Evolutionary conservation across 768 basidiomycete genomes (phyloP), one percentile per base, ranked within the genome.

Genomic region (Boletus pseudopeckii): DNA sequence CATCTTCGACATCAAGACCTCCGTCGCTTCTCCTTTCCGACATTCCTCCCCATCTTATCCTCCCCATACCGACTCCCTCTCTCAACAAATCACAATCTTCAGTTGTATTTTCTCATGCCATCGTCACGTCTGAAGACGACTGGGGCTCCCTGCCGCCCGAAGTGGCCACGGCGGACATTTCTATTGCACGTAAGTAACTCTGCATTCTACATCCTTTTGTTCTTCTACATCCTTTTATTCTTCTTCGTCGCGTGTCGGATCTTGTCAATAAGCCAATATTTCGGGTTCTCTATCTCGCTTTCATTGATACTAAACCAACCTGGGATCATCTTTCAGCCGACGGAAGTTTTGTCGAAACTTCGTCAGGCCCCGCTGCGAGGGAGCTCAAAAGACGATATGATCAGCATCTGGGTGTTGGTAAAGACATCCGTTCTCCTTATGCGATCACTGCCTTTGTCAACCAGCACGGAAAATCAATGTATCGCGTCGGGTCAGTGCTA

Each of bases 401-500:
- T 67, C 80, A 83, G 46, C 72, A 78, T 40, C 68, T 83, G 34
- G 85, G 88, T 13, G 86, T 92, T 30, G 79, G 81, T 18, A 77
- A 79, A 62, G 76, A 82, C 55, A 75, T 84, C 11, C 82, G 86
- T 30, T 91, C 89, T 13, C 90, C 90, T 3, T 92, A 85, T 65
- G 83, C 83, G 37, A 88, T 90, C 61, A 91, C 89, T n/a, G 84
- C 85, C 8, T 84, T 88, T 62, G 79, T 87, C 45, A 91, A 89
- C 65, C 88, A 90, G 65, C 83, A 88, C 70, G 90, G 90, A 49
- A 84, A 83, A 62, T 77, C 80, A 66, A 82, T 88, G 77, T 91
- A 77, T 71, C 85, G 90, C 45, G 79, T 93, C 42, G 84, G 88
- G 89, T 90, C 55, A 69, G 85, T 79, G 30, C 37, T 45, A 9